Conservation (phyloP, 2,329 filamentous ascomycete genomes). For the Colletotrichum sp. region DNA sequence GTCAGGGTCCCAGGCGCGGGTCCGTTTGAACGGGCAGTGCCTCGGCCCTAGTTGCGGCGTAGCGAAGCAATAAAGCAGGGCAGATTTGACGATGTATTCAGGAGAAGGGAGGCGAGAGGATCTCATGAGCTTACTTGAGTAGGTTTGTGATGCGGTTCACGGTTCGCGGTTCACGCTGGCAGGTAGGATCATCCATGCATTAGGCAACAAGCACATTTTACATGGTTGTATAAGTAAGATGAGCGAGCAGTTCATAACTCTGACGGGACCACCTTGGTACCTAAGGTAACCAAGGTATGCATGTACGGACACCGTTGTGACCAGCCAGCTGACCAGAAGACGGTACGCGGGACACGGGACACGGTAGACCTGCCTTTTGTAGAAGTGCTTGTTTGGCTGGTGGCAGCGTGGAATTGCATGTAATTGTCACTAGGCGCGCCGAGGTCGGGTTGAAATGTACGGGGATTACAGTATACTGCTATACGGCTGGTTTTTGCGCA, state of each 20-base stretch:
- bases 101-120: background rate
- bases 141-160: background rate
- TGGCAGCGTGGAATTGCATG: background rate
- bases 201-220: background rate
- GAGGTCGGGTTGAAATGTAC: background rate
- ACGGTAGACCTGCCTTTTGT: background rate
- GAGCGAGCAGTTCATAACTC: background rate
- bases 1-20: background rate
- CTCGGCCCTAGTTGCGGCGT: background rate
- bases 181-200: background rate
- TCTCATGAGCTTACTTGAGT: background rate
- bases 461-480: background rate
- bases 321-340: background rate
- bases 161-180: background rate
- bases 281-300: no score
- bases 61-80: background rate
- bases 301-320: background rate
- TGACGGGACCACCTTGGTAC: background rate
- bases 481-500: no score
- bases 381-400: background rate
- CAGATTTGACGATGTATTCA: background rate
- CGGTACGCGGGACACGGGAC: background rate
- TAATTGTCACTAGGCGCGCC: background rate
- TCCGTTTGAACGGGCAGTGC: conserved; percentile 8
- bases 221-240: background rate